A percentile compares a stretch with the other conserved stretches of the same genome.
phyloP scores from a whole-genome alignment of 306 rosid species.

The Nissolia schottii region DNA sequence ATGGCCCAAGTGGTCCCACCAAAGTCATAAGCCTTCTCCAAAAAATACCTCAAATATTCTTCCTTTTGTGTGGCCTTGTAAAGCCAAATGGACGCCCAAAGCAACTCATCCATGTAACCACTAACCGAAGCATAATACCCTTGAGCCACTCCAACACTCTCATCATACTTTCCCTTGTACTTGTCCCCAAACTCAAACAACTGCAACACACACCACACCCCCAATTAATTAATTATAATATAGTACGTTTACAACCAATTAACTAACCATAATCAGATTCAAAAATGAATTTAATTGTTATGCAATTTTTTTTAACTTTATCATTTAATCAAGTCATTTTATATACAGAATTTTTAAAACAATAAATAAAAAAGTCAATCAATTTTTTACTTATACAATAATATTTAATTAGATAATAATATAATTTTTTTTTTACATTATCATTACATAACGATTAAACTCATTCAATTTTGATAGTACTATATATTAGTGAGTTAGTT shows the following conservation, averaged over 20 bases:
- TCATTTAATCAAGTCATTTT: too few relatives aligned
- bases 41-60: conserved; percentile 44
- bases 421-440: too few relatives aligned
- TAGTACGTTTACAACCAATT: neutral
- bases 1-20: conserved; percentile 85
- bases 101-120: conserved; percentile 84
- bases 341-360: too few relatives aligned
- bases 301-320: too few relatives aligned
- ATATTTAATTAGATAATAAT: too few relatives aligned
- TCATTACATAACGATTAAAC: too few relatives aligned
- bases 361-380: too few relatives aligned
- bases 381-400: too few relatives aligned
- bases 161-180: conserved; percentile 70
- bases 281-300: neutral
- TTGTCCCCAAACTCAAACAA: conserved; percentile 82
- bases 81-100: conserved; percentile 85
- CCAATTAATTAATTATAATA: neutral
- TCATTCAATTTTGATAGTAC: too few relatives aligned
- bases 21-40: conserved; percentile 50
- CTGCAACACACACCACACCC: conserved; percentile 33
- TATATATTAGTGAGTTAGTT: neutral
- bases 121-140: conserved; percentile 69
- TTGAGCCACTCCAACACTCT: conserved; percentile 56
- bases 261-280: neutral
- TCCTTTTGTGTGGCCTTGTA: conserved; percentile 59